Conservation (phyloP, 345 rosid species). For the Populus pruinosa region DNA sequence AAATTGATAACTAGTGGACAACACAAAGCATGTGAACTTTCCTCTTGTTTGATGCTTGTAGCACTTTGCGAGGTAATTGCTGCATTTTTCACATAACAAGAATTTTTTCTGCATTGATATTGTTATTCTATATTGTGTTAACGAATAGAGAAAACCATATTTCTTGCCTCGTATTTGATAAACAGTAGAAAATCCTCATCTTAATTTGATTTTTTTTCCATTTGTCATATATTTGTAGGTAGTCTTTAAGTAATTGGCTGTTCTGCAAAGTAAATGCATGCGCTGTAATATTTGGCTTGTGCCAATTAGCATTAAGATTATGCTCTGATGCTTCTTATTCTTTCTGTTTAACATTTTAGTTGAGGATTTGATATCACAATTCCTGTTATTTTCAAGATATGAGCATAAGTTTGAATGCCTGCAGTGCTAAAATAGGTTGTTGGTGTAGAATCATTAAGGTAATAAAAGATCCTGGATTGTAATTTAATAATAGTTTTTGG, state of each 20-base stretch:
- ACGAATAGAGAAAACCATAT: neutral
- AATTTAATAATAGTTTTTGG: neutral
- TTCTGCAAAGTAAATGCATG: neutral
- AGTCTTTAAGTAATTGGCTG: neutral
- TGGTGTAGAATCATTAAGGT: neutral
- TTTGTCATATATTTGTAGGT: neutral
- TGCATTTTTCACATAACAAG: neutral
- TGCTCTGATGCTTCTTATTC: neutral
- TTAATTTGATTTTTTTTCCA: neutral
- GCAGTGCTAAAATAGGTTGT: neutral
- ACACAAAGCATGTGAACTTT: conserved; percentile 56
- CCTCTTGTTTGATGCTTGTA: conserved; percentile 74
- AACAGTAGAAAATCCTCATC: neutral
- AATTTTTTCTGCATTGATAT: neutral
- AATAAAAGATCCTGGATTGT: neutral
- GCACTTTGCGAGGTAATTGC: conserved; percentile 82
- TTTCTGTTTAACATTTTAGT: neutral
- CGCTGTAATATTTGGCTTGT: neutral
- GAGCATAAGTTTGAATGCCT: neutral
- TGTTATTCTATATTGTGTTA: neutral
- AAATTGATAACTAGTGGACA: conserved; percentile 45
- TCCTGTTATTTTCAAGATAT: neutral
- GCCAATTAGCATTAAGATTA: neutral
- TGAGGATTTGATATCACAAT: neutral
- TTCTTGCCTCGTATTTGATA: neutral